A percentile compares a stretch with the other conserved stretches of the same genome.
Conservation (phyloP, 75 land plant genomes). For the Picea sitchensis region DNA sequence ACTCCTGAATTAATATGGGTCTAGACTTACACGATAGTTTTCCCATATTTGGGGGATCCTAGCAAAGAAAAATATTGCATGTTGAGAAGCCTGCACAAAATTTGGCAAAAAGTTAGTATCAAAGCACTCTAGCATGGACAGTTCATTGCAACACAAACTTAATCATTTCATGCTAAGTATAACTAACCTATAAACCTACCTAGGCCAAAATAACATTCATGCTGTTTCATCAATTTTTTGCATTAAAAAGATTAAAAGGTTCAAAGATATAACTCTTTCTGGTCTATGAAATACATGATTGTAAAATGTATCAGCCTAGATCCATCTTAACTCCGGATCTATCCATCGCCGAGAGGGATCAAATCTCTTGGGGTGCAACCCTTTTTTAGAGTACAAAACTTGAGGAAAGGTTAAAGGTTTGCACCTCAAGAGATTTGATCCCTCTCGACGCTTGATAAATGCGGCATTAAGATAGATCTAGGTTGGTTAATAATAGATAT, state of each 20-base stretch:
- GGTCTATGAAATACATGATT: not conserved
- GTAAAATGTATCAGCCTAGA: not conserved
- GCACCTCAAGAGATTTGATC: no score
- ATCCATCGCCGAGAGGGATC: no score
- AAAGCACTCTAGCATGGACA: not conserved
- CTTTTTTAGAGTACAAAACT: no score
- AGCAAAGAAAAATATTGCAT: constrained; percentile 82
- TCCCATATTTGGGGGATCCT: constrained; percentile 84
- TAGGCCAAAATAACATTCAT: not conserved
- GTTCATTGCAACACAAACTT: not conserved
- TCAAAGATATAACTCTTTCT: not conserved
- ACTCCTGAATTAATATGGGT: not conserved
- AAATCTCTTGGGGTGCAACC: no score
- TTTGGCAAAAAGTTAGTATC: constrained; percentile 1
- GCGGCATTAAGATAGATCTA: no score
- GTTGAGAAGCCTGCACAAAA: constrained; percentile 66
- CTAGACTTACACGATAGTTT: constrained; percentile 61
- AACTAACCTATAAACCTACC: not conserved
- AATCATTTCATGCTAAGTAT: not conserved
- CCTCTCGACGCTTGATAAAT: no score
- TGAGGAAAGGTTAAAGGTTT: no score
- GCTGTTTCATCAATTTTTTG: not conserved
- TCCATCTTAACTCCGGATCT: no score
- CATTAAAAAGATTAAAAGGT: not conserved
- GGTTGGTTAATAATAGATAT: no score